These are phyloP conservation scores for Trichoderma gracile DNA, from an alignment of 2,329 filamentous ascomycete species.

Conservation along the genomic window DNA sequence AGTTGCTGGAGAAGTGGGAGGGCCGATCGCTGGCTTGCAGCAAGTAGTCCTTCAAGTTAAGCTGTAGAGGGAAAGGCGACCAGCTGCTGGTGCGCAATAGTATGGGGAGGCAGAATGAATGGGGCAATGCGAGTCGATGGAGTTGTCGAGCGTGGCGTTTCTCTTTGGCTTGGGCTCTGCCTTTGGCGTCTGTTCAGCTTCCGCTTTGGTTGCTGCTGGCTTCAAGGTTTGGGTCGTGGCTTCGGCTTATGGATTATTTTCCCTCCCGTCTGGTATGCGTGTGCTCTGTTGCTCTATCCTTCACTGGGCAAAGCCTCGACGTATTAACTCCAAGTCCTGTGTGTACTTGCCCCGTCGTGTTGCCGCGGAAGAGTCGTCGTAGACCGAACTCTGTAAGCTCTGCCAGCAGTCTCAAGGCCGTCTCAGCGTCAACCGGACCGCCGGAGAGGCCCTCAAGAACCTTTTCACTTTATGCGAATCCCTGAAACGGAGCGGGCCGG, in stretches of 20 bases:
- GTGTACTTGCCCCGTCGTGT: background rate
- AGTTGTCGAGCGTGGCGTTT: conserved; percentile 12
- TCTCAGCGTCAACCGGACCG: background rate
- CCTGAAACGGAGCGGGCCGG: conserved; percentile 21
- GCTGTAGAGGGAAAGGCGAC: conserved; percentile 15
- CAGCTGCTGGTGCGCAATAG: background rate
- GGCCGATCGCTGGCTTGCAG: conserved; percentile 10
- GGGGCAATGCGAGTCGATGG: conserved; percentile 16
- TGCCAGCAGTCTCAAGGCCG: conserved; percentile 15
- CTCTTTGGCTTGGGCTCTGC: conserved; percentile 9
- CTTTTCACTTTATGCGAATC: background rate
- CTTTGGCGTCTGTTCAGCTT: background rate
- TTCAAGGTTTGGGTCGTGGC: background rate
- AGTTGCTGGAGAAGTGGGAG: conserved; percentile 1
- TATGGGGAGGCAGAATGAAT: background rate
- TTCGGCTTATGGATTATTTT: background rate
- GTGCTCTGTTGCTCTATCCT: too few relatives aligned
- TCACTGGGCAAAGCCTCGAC: too few relatives aligned
- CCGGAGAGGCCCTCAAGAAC: background rate
- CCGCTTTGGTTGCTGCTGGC: background rate
- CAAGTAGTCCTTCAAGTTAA: conserved; percentile 4
- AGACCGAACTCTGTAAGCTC: background rate
- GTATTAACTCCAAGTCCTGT: too few relatives aligned
- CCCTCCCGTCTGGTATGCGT: background rate
- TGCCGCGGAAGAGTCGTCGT: background rate